Conservation (phyloP, 1,139 yeast genomes). For the Suhomyces wounanorum region DNA sequence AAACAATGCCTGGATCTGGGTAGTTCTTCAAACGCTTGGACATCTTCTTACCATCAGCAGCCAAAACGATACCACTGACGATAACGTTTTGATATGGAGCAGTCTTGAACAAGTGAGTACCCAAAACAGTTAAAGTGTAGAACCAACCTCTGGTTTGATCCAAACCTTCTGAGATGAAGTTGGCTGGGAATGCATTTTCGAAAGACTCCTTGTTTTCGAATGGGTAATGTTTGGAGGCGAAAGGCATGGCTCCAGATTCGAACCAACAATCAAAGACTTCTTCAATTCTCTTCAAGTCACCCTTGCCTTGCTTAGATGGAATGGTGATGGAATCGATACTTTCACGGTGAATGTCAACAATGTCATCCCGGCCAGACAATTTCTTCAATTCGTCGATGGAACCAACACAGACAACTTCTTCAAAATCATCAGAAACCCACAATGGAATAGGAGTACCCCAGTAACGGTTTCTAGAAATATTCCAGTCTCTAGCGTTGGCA, state of each 20-base stretch:
- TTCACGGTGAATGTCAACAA: conserved; percentile 93
- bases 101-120: conserved; percentile 88
- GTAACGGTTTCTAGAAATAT: conserved; percentile 94
- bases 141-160: conserved; percentile 99
- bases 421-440: conserved; percentile 93
- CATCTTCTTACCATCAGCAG: conserved; percentile 99
- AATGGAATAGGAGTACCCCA: conserved; percentile 99
- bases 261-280: conserved; percentile 99
- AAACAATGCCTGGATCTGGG: conserved; percentile 86
- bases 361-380: conserved; percentile 76
- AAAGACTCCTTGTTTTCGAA: conserved; percentile 80
- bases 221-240: conserved; percentile 95
- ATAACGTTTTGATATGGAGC: conserved; percentile 96
- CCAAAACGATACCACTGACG: conserved; percentile 94
- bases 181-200: conserved; percentile 83
- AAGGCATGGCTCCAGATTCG: conserved; percentile 99
- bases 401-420: conserved; percentile 91
- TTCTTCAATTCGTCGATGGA: conserved; percentile 83
- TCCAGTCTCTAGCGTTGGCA: conserved; percentile 99
- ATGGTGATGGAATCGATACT: conserved; percentile 87
- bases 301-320: conserved; percentile 92
- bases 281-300: conserved; percentile 83
- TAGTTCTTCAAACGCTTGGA: conserved; percentile 96
- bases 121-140: conserved; percentile 92
- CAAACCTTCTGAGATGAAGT: conserved; percentile 96